These are phyloP conservation scores for Chenopodium suecicum DNA, from an alignment of 148 eudicot species.

Conservation along the genomic window DNA sequence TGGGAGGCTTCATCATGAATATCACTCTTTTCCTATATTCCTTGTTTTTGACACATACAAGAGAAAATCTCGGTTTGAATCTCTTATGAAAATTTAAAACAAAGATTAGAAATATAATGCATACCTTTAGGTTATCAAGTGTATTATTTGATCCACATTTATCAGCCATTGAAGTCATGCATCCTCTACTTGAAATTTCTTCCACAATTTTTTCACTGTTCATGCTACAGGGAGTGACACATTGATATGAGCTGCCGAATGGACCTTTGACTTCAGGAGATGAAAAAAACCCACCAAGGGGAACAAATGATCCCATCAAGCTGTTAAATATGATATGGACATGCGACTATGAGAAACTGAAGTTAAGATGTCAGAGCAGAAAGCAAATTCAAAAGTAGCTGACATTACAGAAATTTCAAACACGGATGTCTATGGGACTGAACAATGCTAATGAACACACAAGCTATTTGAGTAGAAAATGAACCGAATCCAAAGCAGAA, in stretches of 20 bases:
- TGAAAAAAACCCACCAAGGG: conserved; percentile 86
- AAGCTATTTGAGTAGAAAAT: not conserved
- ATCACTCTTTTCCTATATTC: not conserved
- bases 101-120: conserved; percentile 14
- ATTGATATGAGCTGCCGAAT: conserved; percentile 37
- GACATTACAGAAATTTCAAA: not conserved
- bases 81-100: not conserved
- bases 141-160: conserved; percentile 31
- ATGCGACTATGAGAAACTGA: conserved; percentile 20
- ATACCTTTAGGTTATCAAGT: conserved; percentile 49
- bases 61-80: too few species aligned
- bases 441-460: not conserved
- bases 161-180: conserved; percentile 40
- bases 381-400: not conserved
- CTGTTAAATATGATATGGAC: conserved; percentile 40
- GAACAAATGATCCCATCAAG: conserved; percentile 93
- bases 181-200: conserved; percentile 49
- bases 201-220: conserved; percentile 49
- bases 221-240: conserved; percentile 33
- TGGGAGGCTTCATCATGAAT: not conserved
- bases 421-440: not conserved
- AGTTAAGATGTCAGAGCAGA: conserved; percentile 18
- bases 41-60: not conserved
- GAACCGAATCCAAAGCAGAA: not conserved
- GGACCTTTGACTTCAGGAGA: conserved; percentile 47